A percentile compares a stretch with the other conserved stretches of the same genome.
phyloP scores from a whole-genome alignment of 139 green algal genomes.

The Microglena sp. region DNA sequence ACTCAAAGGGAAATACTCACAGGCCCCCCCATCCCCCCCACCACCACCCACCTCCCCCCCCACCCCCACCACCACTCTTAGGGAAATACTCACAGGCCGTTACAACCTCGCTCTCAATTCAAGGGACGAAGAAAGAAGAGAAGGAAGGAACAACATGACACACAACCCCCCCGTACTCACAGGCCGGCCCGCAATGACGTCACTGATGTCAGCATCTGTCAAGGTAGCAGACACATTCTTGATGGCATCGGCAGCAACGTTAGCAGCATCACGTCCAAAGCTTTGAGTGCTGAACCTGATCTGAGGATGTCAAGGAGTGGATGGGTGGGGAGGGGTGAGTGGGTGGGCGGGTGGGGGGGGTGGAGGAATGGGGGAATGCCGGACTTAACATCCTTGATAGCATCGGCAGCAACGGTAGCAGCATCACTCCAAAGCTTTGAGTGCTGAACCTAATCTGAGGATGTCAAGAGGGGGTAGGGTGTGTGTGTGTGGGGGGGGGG shows the following conservation, averaged over 20 bases:
- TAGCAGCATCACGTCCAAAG: constrained; percentile 71
- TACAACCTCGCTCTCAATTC: no score
- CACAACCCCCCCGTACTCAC: constrained; percentile 13
- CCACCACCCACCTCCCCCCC: no score
- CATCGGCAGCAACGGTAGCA: constrained; percentile 61
- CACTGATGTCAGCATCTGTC: constrained; percentile 69
- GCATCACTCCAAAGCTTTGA: constrained; percentile 82
- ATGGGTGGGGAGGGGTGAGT: no score
- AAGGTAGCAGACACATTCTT: constrained; percentile 41
- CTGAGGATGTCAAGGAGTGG: constrained; percentile 21
- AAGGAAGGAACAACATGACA: neutral
- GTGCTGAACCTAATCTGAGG: constrained; percentile 77
- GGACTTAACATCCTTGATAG: constrained; percentile 39
- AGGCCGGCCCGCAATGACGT: constrained; percentile 80
- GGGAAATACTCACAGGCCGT: no score
- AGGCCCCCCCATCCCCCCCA: no score
- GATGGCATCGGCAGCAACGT: constrained; percentile 66
- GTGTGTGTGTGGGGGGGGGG: no score
- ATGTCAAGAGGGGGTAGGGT: neutral
- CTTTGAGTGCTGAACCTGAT: constrained; percentile 84
- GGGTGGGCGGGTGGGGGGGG: no score
- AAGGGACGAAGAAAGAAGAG: no score
- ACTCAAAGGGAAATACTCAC: no score
- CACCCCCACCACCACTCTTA: no score
- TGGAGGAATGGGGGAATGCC: no score